These are phyloP conservation scores for Fusarium transvaalense DNA, from an alignment of 2,329 filamentous ascomycete genomes.

Conservation along the genomic window DNA sequence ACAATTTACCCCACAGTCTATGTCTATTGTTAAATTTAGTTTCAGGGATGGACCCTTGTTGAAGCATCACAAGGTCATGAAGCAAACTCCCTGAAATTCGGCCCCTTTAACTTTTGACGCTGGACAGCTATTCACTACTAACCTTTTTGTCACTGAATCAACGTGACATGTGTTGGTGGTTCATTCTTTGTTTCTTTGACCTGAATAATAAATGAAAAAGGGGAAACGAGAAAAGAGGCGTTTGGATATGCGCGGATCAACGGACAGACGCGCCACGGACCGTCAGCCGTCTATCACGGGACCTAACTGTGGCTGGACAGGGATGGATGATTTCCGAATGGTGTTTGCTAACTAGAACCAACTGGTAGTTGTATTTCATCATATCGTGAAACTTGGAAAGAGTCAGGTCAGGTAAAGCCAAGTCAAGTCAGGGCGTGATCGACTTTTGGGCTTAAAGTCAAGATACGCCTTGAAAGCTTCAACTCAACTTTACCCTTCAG, in stretches of 20 bases:
- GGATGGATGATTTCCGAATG: slow-evolving; percentile 25
- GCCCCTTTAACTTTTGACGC: neutral
- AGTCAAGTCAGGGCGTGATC: neutral
- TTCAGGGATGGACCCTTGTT: slow-evolving; percentile 25
- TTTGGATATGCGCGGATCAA: slow-evolving; percentile 18
- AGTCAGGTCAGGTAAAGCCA: neutral
- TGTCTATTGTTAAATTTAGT: neutral
- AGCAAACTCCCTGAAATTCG: slow-evolving; percentile 1
- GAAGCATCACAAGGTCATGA: slow-evolving; percentile 32
- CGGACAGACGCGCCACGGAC: slow-evolving; percentile 46
- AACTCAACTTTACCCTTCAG: neutral
- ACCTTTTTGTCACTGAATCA: neutral
- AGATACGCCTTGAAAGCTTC: neutral
- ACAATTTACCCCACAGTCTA: slow-evolving; percentile 41
- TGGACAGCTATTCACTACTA: neutral
- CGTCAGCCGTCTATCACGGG: slow-evolving; percentile 41
- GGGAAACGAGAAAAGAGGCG: slow-evolving; percentile 16
- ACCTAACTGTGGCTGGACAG: slow-evolving; percentile 33
- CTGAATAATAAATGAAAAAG: slow-evolving; percentile 10
- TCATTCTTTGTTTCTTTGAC: neutral
- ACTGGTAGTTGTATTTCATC: slow-evolving; percentile 3
- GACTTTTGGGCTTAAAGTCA: slow-evolving; percentile 2
- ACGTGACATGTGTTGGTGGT: neutral
- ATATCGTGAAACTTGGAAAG: slow-evolving; percentile 21
- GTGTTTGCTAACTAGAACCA: slow-evolving; percentile 3